Base-by-base conservation (phyloP, 371 early-diverging fungal species). In the Nematocida minor region DNA sequence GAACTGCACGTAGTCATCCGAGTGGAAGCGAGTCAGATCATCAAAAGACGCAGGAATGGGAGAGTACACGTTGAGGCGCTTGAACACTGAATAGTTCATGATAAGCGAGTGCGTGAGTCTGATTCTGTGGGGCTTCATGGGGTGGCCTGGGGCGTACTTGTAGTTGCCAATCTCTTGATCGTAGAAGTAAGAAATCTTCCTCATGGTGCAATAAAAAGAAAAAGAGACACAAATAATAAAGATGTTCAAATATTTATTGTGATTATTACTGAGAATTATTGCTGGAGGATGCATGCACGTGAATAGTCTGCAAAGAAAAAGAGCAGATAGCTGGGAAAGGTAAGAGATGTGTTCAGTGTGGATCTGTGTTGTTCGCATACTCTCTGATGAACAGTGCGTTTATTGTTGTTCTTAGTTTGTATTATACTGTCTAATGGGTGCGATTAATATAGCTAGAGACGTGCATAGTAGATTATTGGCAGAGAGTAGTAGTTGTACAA, bases 81-180 rank as follows among this genome's bases (percentile, higher is more conserved):
- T 92, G 82, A 94, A 91, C 18, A 99, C 87, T 4, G 91, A 93
- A 86, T 95, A 97, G 47, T 91, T 91, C 55, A 93, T 87, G 41
- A 99, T 91, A 67, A 99, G 87, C 81, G 92, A 92, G 85, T 99
- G 95, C 32, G 94, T 92, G 89, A 99, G 91, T 64, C 92, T 91
- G 84, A 97, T 91, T 71, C 99, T 89, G 62, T 94, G 93, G 9
- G 99, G 98, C 83, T 99, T 99, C 99, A 99, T 99, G 3, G 96
- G 96, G 85, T 95, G 95, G 32, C 70, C 74, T 36, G 66, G 47
- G 54, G 91, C 92, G 87, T 91, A 94, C 69, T 89, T 89, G 82
- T 90, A 91, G 82, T 90, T 90, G 16, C 93, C 94, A 70, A 93
- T 91, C 55, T 79, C 66, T 41, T 81, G 78, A 67, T 84, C 85